Base-by-base conservation (phyloP, 1,284 basidiomycete genomes). In the Peniophora sp. region DNA sequence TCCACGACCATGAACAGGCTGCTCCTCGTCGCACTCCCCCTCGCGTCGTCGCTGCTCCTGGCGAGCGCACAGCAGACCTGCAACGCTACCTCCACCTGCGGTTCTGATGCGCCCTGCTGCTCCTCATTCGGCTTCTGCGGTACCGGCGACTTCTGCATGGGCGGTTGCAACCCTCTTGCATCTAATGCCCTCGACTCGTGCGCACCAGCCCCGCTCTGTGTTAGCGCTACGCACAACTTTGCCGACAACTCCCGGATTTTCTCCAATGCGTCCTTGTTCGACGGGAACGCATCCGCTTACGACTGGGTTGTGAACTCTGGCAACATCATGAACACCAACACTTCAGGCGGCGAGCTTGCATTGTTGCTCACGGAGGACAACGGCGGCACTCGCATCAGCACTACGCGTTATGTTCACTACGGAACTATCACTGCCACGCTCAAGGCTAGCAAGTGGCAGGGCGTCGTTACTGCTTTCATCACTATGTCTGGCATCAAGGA, bases 401-500 rank as follows among this genome's bases (percentile, higher is more conserved):
- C 85, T 5, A 92, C 91, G 1, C 78, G 83, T 24, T 92, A 91
- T 59, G 66, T 92, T 1, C 83, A 89, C 61, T 93, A 92, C 60
- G 91, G 89, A 36, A 81, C 71, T 17, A 78, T 92, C 57, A 88
- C 87, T 41, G 77, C 88, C 43, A 74, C 69, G 47, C 58, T 86
- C 57, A 87, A 84, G 65, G 81, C 83, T 1, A 76, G 82, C 48
- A 74, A 76, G 49, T 90, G 85, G 83, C 70, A 64, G 25, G 89
- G 89, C 35, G 81, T 92, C 22, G 83, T 93, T 46, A 84, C 85
- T 0, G 88, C 89, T 1, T 89, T 89, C 63, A 91, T 92, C 62
- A 85, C 84, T 3, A 92, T 92, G 90, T 86, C 82, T 51, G 79
- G 85, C 58, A 77, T 89, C 61, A 89, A 88, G 63, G 88, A 92